These are phyloP conservation scores for Botrytis aclada DNA, from an alignment of 2,329 filamentous ascomycete genomes.

Conservation along the genomic window DNA sequence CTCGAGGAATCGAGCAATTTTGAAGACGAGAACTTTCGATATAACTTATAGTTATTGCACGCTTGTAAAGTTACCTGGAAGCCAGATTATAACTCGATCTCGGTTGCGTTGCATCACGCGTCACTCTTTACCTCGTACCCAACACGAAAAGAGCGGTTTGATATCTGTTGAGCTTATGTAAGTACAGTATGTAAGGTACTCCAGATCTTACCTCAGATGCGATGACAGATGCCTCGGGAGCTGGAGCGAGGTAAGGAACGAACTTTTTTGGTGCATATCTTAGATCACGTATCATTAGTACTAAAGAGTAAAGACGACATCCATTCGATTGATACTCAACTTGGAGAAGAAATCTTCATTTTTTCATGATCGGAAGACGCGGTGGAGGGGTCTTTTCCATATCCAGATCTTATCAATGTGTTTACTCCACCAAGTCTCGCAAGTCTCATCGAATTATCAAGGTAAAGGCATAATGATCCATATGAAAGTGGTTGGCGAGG, in stretches of 20 bases:
- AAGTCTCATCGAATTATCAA: not conserved
- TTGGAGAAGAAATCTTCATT: not conserved
- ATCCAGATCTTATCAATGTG: not conserved
- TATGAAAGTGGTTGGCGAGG: not conserved
- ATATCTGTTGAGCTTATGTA: not conserved
- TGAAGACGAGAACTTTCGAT: not conserved
- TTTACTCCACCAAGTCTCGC: not conserved
- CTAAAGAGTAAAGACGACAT: not conserved
- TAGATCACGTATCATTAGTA: not conserved
- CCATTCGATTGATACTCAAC: not conserved
- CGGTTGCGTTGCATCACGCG: not conserved
- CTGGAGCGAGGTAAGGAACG: not conserved
- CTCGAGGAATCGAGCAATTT: not conserved
- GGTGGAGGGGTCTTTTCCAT: not conserved
- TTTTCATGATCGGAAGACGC: not conserved
- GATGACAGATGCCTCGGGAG: not conserved
- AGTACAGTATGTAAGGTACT: constrained; percentile 3
- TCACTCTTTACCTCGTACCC: not conserved
- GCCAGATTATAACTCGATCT: not conserved
- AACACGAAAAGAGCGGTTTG: not conserved
- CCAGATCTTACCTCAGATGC: not conserved
- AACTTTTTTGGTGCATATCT: not conserved
- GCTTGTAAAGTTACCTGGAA: not conserved
- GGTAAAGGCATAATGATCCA: not conserved
- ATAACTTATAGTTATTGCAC: not conserved